Conservation (phyloP, 768 basidiomycete genomes). For the Trametes punicea region DNA sequence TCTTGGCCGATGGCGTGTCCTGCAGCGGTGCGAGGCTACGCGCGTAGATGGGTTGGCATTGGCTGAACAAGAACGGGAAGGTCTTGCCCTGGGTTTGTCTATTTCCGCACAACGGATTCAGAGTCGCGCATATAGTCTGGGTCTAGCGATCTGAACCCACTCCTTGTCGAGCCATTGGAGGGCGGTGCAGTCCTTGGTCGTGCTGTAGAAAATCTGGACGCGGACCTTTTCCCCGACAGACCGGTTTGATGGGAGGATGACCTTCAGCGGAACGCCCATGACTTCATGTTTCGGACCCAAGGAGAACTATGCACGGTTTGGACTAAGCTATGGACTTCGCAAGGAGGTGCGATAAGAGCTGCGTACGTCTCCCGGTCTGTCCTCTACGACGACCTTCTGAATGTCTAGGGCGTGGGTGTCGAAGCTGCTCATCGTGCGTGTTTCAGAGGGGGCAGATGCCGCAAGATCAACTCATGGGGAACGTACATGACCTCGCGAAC, state of each 20-base stretch:
- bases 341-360: neutral
- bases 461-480: neutral
- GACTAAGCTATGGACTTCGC: neutral
- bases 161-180: constrained; percentile 87
- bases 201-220: constrained; percentile 63
- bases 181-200: constrained; percentile 71
- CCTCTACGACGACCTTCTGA: constrained; percentile 49
- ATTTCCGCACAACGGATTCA: neutral
- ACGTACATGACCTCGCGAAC: constrained; percentile 61
- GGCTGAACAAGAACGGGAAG: constrained; percentile 87
- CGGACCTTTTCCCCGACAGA: constrained; percentile 40
- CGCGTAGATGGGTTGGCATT: constrained; percentile 90
- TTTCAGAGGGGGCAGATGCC: neutral
- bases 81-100: constrained; percentile 75
- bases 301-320: constrained; percentile 41
- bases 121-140: neutral
- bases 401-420: constrained; percentile 75
- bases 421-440: constrained; percentile 43
- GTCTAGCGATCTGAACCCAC: no score
- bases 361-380: constrained; percentile 32
- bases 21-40: constrained; percentile 78
- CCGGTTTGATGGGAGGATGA: constrained; percentile 48
- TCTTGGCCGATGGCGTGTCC: constrained; percentile 87
- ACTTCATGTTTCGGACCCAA: constrained; percentile 59
- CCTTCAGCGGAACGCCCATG: constrained; percentile 73